Percentiles rank a stretch among this genome's conserved stretches.
Conservation (phyloP, 2,329 filamentous ascomycete genomes). For the Lecanicillium sp. region DNA sequence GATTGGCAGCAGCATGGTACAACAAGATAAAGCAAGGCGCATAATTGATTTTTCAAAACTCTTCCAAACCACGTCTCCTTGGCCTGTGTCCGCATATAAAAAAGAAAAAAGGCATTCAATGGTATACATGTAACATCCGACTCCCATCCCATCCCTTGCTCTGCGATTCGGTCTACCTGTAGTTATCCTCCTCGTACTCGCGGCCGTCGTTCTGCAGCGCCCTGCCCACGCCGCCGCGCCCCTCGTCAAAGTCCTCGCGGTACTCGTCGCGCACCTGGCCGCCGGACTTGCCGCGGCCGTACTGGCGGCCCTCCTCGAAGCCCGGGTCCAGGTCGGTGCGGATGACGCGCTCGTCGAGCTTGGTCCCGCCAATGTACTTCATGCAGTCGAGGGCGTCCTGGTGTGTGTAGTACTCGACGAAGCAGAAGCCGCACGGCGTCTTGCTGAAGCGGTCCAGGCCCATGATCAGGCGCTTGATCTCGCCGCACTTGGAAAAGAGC, state of each 20-base stretch:
- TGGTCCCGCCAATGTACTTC: constrained; percentile 97
- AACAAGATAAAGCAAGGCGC: constrained; percentile 13
- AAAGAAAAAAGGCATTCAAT: too few relatives aligned
- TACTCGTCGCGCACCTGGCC: constrained; percentile 98
- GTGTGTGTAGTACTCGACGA: constrained; percentile 98
- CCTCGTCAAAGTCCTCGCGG: constrained; percentile 92
- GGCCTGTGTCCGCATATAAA: neutral
- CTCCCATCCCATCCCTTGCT: neutral
- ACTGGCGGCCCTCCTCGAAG: constrained; percentile 93
- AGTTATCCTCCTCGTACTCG: constrained; percentile 35
- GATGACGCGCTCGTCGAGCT: constrained; percentile 95
- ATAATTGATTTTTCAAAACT: constrained; percentile 6
- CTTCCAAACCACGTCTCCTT: neutral
- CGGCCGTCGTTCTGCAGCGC: constrained; percentile 55
- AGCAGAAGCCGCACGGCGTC: constrained; percentile 98
- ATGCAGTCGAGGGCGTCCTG: constrained; percentile 95
- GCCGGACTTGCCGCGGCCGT: constrained; percentile 89
- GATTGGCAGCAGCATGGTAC: constrained; percentile 7
- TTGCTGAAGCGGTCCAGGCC: constrained; percentile 95
- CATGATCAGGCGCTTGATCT: constrained; percentile 98
- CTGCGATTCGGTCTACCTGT: neutral
- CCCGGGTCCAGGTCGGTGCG: constrained; percentile 92
- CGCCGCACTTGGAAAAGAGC: constrained; percentile 90
- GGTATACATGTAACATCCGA: neutral
- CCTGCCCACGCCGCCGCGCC: constrained; percentile 81